These are phyloP conservation scores for Hysterium pulicare DNA, from an alignment of 2,329 filamentous ascomycete genomes.

Conservation along the genomic window DNA sequence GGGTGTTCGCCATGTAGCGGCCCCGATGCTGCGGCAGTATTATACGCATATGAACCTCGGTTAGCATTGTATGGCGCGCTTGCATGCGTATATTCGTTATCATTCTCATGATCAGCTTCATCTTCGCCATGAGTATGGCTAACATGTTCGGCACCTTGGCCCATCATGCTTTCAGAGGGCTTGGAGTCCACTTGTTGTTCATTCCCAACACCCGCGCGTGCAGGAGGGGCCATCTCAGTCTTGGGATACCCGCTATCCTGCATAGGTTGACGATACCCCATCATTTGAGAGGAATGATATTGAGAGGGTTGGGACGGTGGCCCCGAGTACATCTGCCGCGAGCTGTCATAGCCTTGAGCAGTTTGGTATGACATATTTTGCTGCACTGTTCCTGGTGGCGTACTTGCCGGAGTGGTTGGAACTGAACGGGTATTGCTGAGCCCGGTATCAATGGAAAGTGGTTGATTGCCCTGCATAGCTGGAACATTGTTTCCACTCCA, in stretches of 20 bases:
- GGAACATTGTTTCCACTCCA: constrained; percentile 58
- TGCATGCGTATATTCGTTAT: constrained; percentile 83
- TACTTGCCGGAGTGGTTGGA: constrained; percentile 86
- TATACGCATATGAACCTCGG: constrained; percentile 75
- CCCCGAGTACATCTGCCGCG: constrained; percentile 74
- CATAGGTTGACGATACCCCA: constrained; percentile 58
- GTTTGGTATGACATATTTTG: constrained; percentile 79
- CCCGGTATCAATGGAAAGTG: constrained; percentile 76
- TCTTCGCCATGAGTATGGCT: constrained; percentile 58
- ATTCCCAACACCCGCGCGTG: constrained; percentile 56
- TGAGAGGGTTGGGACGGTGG: constrained; percentile 63
- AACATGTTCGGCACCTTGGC: constrained; percentile 46
- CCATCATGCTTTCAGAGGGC: constrained; percentile 58
- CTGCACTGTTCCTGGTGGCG: constrained; percentile 77
- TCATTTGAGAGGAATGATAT: constrained; percentile 66
- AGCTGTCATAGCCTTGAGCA: constrained; percentile 69
- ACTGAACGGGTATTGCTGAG: constrained; percentile 79
- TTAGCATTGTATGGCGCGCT: constrained; percentile 67
- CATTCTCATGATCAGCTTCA: constrained; percentile 70
- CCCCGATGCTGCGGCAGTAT: constrained; percentile 60
- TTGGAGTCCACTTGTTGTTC: constrained; percentile 66
- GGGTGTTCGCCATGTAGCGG: constrained; percentile 68
- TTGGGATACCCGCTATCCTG: constrained; percentile 67
- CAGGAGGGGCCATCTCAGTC: constrained; percentile 83
- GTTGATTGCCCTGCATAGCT: constrained; percentile 58